Evolutionary conservation across 176 grass and related monocot species (phyloP), one percentile per base, ranked within the genome.

Genomic region (Areca catechu): DNA sequence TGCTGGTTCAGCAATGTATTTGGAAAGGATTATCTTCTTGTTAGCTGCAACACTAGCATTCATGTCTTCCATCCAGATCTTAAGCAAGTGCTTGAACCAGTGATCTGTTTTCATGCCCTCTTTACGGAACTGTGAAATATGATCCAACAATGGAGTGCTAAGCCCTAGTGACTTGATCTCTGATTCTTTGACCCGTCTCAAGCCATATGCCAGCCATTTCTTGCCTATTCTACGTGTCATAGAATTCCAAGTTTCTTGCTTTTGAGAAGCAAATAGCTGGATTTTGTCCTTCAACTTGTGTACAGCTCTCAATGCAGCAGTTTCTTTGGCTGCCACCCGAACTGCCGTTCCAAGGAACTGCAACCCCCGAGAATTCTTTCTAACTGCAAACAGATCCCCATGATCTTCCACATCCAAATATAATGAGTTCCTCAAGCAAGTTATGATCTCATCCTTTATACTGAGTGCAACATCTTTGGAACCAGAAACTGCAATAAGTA

Each of bases 81-180:
- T 96, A 7, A 96, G 77, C 17, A 90, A 71, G 47, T 83, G 81
- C 75, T 96, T 96, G 74, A 82, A 90, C 86, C 92, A 96, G 76
- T 96, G 86, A 53, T 96, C 92, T 56, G 92, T 90, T 80, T 85
- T 76, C 92, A 96, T 96, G 17, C 86, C 83, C n/a, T 88, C 86
- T 82, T 96, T 96, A 25, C 83, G 85, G 59, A 79, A 90, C 66
- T 90, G 77, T 50, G 86, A 75, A 56, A 96, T 70, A 47, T 96
- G 74, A 75, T 96, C 92, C 66, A 96, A 48, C 70, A 88, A 80
- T 25, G 83, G 92, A 30, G 86, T 90, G 66, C 86, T 90, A 61
- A 96, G 79, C 37, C 75, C 69, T 48, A 96, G 86, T 48, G 82
- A 61, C 50, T 96, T 82, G 64, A 96, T 96, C 79, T 96, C 92